Percentiles rank a stretch among this genome's conserved stretches.
Conservation (phyloP, 257 asterid genomes). For the Solanum pinnatisectum region DNA sequence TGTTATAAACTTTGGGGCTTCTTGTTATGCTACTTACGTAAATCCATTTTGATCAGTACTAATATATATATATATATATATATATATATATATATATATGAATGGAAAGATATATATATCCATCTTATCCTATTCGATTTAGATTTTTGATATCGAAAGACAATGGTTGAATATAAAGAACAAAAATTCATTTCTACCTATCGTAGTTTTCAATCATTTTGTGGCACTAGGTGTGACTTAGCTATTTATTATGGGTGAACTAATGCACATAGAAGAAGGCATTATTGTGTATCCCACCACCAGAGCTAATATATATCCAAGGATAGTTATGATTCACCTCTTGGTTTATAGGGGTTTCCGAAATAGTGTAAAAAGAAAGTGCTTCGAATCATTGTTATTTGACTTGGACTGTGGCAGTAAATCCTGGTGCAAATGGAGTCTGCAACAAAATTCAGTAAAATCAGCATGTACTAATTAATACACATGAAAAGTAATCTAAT, state of each 20-base stretch:
- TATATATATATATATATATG: not conserved
- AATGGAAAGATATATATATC: not conserved
- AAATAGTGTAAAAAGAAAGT: no score
- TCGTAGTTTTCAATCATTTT: not conserved
- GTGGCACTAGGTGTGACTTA: not conserved
- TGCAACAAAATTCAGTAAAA: no score
- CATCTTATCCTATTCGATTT: not conserved
- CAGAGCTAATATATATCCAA: not conserved
- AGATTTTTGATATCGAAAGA: no score
- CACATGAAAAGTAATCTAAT: no score
- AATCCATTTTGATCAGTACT: not conserved
- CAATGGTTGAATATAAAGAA: not conserved
- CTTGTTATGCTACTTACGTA: not conserved
- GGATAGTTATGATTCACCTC: not conserved
- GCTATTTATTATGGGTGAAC: not conserved
- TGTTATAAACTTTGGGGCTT: not conserved
- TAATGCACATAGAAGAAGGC: no score
- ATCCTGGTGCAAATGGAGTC: no score
- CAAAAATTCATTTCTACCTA: not conserved
- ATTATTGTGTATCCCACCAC: not conserved
- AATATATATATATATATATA: no score
- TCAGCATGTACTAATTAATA: no score
- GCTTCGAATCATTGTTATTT: no score
- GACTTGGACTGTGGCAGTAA: no score
- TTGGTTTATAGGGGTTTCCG: not conserved